Conservation (phyloP, 495 filamentous ascomycete species). For the Penicillium angulare region DNA sequence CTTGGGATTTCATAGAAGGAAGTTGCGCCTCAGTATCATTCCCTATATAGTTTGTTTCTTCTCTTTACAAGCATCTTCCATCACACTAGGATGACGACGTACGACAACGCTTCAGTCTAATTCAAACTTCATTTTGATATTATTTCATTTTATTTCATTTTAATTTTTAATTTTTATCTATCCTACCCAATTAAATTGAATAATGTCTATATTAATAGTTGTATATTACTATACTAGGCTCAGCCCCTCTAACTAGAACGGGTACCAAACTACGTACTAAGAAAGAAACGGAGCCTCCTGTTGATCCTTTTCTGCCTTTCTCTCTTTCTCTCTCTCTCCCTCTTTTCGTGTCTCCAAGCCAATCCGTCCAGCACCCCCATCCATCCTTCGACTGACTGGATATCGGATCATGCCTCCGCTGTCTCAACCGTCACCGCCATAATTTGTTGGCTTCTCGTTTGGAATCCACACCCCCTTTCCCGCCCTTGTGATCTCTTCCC, state of each 20-base stretch:
- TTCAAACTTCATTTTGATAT: neutral
- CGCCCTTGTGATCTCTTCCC: constrained; percentile 8
- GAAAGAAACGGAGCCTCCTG: constrained; percentile 24
- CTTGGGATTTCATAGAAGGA: neutral
- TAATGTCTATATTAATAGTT: too few relatives aligned
- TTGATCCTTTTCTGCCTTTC: constrained; percentile 22
- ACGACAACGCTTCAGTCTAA: too few relatives aligned
- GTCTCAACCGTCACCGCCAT: constrained; percentile 37
- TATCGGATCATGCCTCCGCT: constrained; percentile 38
- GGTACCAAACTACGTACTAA: too few relatives aligned
- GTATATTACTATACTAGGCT: constrained; percentile 28
- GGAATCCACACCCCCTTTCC: neutral
- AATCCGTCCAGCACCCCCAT: too few relatives aligned
- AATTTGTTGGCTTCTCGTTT: constrained; percentile 25
- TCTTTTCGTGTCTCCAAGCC: neutral
- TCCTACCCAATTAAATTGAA: too few relatives aligned
- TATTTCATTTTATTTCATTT: neutral
- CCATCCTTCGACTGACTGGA: too few relatives aligned
- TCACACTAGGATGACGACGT: constrained; percentile 10
- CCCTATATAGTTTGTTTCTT: too few relatives aligned
- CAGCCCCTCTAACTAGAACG: constrained; percentile 2
- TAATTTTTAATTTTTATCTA: too few relatives aligned
- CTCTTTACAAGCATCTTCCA: too few relatives aligned
- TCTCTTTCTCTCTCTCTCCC: constrained; percentile 19
- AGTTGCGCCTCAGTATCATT: neutral